Evolutionary conservation across 305 asterid genomes (phyloP).

Genomic region (Fraxinus sp.): DNA sequence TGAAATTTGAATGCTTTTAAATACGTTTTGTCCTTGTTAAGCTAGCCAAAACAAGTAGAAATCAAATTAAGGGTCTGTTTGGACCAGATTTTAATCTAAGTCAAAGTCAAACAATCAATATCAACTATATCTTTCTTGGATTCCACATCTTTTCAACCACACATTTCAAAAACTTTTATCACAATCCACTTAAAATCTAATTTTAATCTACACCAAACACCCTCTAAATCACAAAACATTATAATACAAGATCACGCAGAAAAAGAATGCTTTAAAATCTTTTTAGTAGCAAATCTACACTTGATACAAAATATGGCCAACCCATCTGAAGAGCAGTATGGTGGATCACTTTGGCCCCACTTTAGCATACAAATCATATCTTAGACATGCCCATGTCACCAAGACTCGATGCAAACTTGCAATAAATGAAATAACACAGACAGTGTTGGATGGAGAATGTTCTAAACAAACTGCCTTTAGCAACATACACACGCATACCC

Average conservation of each 20-base stretch:
- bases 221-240: background rate
- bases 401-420: slow-evolving; percentile 40
- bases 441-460: slow-evolving; percentile 34
- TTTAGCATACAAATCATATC: slow-evolving; percentile 24
- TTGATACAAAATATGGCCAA: slow-evolving; percentile 21
- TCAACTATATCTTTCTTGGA: too few species aligned
- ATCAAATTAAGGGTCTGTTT: background rate
- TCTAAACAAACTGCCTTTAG: slow-evolving; percentile 38
- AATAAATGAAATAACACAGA: slow-evolving; percentile 43
- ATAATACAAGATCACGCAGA: background rate
- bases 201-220: too few species aligned
- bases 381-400: slow-evolving; percentile 30
- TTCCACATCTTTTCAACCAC: too few species aligned
- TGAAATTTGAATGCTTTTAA: background rate
- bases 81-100: too few species aligned
- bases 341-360: slow-evolving; percentile 16
- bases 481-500: slow-evolving; percentile 38
- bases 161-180: too few species aligned
- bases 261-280: background rate
- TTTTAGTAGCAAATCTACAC: slow-evolving; percentile 12
- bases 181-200: too few species aligned
- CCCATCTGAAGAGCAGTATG: slow-evolving; percentile 7
- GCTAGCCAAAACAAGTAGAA: background rate
- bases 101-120: too few species aligned
- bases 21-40: background rate